phyloP scores from a whole-genome alignment of 345 rosid genomes.

The Xanthoceras sorbifolium region DNA sequence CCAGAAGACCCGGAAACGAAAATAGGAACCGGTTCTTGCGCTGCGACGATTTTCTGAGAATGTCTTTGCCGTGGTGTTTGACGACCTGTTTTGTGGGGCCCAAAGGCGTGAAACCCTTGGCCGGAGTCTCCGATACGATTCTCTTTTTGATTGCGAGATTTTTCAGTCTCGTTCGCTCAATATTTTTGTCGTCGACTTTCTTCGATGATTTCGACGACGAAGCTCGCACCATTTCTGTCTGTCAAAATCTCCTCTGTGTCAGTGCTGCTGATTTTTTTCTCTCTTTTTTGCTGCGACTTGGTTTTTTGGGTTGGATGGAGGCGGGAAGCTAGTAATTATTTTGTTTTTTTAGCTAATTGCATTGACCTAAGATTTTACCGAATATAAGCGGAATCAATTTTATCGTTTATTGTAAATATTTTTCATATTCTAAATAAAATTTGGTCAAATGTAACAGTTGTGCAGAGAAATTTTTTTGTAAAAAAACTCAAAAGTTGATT shows the following conservation, averaged over 20 bases:
- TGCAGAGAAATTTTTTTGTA: too few species aligned
- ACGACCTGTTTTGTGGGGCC: conserved; percentile 57
- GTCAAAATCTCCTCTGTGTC: not conserved
- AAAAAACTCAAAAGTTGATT: too few species aligned
- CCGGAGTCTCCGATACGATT: conserved; percentile 51
- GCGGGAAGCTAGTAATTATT: conserved; percentile 18
- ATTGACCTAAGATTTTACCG: too few species aligned
- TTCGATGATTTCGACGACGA: conserved; percentile 34
- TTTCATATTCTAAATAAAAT: too few species aligned
- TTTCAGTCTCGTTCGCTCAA: conserved; percentile 54
- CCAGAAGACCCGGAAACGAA: conserved; percentile 77
- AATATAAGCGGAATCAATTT: too few species aligned
- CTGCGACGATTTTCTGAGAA: conserved; percentile 76
- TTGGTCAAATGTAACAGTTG: too few species aligned
- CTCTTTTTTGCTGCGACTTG: not conserved
- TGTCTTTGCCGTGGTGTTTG: conserved; percentile 82
- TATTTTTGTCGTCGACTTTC: conserved; percentile 37
- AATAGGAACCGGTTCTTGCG: conserved; percentile 72
- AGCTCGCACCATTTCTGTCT: conserved; percentile 33
- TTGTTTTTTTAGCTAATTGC: too few species aligned
- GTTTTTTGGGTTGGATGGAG: not conserved
- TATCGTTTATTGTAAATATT: too few species aligned
- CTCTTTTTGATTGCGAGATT: conserved; percentile 49
- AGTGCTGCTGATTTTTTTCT: too few species aligned
- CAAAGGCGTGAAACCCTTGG: conserved; percentile 40